Evolutionary conservation across 1,284 basidiomycete species (phyloP).

Genomic region (Apiotrichum brassicae): DNA sequence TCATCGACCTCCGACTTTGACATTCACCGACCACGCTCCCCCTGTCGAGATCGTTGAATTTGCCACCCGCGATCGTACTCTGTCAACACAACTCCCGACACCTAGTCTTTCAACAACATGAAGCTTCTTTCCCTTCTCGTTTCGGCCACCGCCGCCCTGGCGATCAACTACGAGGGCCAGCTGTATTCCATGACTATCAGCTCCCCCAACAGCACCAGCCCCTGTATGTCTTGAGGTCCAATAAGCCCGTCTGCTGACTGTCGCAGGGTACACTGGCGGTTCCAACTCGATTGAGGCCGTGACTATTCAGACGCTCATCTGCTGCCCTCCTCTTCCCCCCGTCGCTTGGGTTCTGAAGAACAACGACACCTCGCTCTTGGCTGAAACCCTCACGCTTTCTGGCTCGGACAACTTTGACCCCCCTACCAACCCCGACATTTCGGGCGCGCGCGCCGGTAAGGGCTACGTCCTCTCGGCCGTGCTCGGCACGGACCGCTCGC

Average conservation of each 20-base stretch:
- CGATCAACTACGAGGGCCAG: neutral
- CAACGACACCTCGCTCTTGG: neutral
- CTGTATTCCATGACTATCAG: neutral
- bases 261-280: constrained; percentile 1
- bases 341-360: neutral
- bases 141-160: neutral
- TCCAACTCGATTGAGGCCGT: neutral
- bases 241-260: too few relatives aligned
- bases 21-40: too few relatives aligned
- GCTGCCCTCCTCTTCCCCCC: neutral
- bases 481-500: neutral
- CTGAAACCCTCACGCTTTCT: neutral
- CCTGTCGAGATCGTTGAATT: too few relatives aligned
- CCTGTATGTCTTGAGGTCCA: neutral
- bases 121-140: neutral
- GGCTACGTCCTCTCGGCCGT: neutral
- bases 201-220: neutral
- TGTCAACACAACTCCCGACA: neutral
- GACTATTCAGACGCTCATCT: constrained; percentile 1
- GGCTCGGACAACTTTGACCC: neutral
- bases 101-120: neutral
- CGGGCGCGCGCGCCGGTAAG: neutral
- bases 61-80: too few relatives aligned
- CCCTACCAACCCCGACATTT: neutral
- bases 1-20: too few relatives aligned